Percentiles rank a stretch among this genome's conserved stretches.
Conservation (phyloP, 1,284 basidiomycete species). For the Rhodotorula sp. region DNA sequence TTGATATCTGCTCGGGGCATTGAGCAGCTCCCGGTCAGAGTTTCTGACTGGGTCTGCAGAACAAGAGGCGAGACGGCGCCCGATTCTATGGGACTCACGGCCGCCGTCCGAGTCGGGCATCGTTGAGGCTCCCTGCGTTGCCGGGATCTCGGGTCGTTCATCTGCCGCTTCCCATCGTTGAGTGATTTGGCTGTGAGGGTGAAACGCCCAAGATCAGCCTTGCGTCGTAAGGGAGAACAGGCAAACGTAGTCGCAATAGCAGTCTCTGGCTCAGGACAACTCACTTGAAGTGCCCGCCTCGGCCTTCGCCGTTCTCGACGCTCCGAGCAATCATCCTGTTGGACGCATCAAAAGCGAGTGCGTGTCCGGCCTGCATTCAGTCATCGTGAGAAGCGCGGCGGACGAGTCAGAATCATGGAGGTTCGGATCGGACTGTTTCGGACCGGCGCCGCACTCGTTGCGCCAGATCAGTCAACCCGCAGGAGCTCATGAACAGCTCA, state of each 20-base stretch:
- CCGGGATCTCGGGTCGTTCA: conserved; percentile 5
- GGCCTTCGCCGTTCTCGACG: background rate
- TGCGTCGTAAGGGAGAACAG: no score
- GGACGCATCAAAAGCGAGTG: no score
- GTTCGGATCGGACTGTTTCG: no score
- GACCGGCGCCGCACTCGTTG: no score
- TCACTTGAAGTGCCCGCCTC: conserved; percentile 15
- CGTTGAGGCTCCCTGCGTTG: conserved; percentile 14
- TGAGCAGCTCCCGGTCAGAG: no score
- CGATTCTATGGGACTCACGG: background rate
- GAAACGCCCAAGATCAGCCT: background rate
- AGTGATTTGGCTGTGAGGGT: conserved; percentile 18
- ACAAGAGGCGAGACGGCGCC: background rate
- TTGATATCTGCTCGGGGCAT: background rate
- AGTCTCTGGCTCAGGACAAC: no score
- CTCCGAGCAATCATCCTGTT: no score
- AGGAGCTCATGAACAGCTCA: no score
- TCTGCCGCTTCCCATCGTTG: conserved; percentile 16
- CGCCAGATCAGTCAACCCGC: no score
- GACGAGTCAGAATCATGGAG: no score
- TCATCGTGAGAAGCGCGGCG: no score
- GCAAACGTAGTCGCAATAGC: background rate
- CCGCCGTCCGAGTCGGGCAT: conserved; percentile 25
- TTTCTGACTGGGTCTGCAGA: background rate
- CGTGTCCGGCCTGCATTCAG: no score